Conservation (phyloP, 257 asterid genomes). For the Datura wrightii region DNA sequence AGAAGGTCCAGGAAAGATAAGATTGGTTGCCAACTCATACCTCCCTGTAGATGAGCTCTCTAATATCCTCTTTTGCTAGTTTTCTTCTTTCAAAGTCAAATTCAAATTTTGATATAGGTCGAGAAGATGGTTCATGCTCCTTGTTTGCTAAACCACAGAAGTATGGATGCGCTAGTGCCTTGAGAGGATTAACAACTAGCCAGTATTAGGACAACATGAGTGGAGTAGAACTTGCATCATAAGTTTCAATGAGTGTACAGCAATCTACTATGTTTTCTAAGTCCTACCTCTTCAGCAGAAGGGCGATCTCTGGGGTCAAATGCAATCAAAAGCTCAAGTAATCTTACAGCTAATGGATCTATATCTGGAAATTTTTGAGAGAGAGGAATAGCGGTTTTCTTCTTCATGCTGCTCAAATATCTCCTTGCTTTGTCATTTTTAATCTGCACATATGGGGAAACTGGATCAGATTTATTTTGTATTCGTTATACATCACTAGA, state of each 20-base stretch:
- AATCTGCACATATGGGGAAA: conserved; percentile 54
- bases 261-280: not conserved
- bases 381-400: conserved; percentile 69
- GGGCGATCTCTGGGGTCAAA: conserved; percentile 95
- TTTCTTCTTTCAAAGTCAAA: conserved; percentile 89
- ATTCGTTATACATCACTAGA: not conserved
- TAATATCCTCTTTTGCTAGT: conserved; percentile 71
- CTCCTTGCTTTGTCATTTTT: conserved; percentile 91
- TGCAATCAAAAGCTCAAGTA: conserved; percentile 80
- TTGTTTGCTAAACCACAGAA: conserved; percentile 75
- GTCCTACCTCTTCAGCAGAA: conserved; percentile 81
- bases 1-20: conserved; percentile 29
- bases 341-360: conserved; percentile 86
- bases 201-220: conserved; percentile 30
- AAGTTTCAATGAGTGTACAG: not conserved
- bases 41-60: conserved; percentile 91
- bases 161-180: conserved; percentile 92
- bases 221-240: not conserved
- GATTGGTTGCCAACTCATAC: conserved; percentile 48
- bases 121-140: conserved; percentile 82
- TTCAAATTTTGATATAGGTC: conserved; percentile 84
- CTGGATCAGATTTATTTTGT: not conserved
- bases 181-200: conserved; percentile 33
- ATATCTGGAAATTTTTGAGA: conserved; percentile 73
- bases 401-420: conserved; percentile 81